phyloP scores from a whole-genome alignment of 1,139 yeast genomes.

The Diutina sp. region DNA sequence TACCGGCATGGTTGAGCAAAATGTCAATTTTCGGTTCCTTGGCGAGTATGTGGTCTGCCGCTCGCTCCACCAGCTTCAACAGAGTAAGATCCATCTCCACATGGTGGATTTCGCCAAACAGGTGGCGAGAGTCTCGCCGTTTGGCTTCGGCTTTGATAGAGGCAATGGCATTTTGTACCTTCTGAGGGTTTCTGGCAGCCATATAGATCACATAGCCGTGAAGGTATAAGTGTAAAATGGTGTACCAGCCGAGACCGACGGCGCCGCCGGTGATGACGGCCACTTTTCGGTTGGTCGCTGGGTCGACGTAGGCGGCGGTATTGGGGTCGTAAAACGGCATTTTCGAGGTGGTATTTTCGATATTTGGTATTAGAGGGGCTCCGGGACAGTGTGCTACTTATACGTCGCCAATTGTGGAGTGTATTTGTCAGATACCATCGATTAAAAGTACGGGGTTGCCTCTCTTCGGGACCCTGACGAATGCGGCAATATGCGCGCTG shows the following conservation, averaged over 20 bases:
- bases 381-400: no score
- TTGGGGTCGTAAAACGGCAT: constrained; percentile 12
- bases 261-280: constrained; percentile 74
- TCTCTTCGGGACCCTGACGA: no score
- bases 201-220: constrained; percentile 70
- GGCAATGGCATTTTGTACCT: constrained; percentile 44
- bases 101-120: constrained; percentile 17
- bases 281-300: constrained; percentile 34
- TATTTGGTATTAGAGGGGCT: no score
- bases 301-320: constrained; percentile 25
- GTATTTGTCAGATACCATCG: no score
- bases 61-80: constrained; percentile 17
- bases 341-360: no score
- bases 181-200: constrained; percentile 50
- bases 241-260: constrained; percentile 69
- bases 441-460: no score
- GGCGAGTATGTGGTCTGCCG: constrained; percentile 14
- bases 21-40: constrained; percentile 19
- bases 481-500: no score
- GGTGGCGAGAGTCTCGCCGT: constrained; percentile 13
- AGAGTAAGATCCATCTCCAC: constrained; percentile 22
- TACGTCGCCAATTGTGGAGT: no score
- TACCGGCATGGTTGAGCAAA: constrained; percentile 29
- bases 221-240: constrained; percentile 59
- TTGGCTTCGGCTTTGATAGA: constrained; percentile 44